Evolutionary conservation across 2,329 filamentous ascomycete species (phyloP), one percentile per base, ranked within the genome.

Genomic region (Cladosporium sp.): DNA sequence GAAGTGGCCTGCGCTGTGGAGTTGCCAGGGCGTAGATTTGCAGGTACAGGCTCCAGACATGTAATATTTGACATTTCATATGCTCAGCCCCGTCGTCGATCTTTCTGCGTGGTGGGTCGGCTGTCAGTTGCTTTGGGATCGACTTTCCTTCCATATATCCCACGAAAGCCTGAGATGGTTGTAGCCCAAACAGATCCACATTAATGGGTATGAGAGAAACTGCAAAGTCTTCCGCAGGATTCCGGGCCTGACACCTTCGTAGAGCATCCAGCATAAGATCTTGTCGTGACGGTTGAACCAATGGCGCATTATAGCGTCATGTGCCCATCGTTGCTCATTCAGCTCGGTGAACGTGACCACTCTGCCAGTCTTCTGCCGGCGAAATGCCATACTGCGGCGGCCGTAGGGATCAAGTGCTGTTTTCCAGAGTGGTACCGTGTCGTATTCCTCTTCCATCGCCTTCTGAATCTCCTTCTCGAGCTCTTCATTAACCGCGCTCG

Each of bases 351-450:
- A 15, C 19, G 42, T 22, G 9, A 44, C 42, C 2, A 44, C 36
- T 15, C 36, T 17, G 15, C 30, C 30, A 3, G 42, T 44, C 15
- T 11, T 17, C 20, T 44, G 34, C 7, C 18, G 42, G 6, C 42
- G 42, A 13, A 13, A 44, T 7, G 42, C 42, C 42, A 44, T 44
- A 7, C 29, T 34, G 29, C 42, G 42, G 17, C 42, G 42, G 5
- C 29, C 42, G 42, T 44, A 36, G 12, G 42, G 42, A 11, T 36
- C 42, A 17, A 34, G 11, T 11, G 27, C 15, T 3, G 42, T 36
- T 27, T 29, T 43, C 41, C 13, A 43, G 24, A 17, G 29, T 2
- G 29, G 29, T 9, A 30, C 29, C 29, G 8, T 13, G 13, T 30
- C 29, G 13, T 9, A 30, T 9, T 30, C 3, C 8, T 30, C 29